phyloP scores from a whole-genome alignment of 2,329 filamentous ascomycete genomes.

The Botrytis medusae region DNA sequence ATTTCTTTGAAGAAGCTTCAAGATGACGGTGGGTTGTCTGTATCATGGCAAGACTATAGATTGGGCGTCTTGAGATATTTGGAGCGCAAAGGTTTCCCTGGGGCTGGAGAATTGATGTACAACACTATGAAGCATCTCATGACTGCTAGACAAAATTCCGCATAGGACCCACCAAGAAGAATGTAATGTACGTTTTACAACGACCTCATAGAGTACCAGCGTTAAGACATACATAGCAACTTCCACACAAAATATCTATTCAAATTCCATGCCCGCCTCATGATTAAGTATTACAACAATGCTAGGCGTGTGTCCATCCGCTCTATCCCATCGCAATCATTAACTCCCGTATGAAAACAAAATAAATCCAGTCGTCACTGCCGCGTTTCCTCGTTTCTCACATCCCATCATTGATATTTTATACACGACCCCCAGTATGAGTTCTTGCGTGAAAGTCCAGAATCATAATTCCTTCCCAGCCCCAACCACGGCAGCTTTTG shows the following conservation, averaged over 20 bases:
- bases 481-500: constrained; percentile 26
- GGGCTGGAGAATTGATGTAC: constrained; percentile 71
- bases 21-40: constrained; percentile 61
- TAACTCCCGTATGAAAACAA: constrained; percentile 13
- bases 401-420: constrained; percentile 15
- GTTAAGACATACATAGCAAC: neutral
- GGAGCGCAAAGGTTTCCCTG: constrained; percentile 61
- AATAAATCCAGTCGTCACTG: constrained; percentile 1
- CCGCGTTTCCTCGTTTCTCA: neutral
- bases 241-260: neutral
- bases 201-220: neutral
- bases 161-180: neutral
- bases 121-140: constrained; percentile 77
- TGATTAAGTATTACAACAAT: constrained; percentile 20
- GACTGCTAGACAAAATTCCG: constrained; percentile 34
- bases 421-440: constrained; percentile 11
- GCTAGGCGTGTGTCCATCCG: neutral
- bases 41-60: constrained; percentile 74
- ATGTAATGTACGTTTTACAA: neutral
- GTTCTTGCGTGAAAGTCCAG: neutral
- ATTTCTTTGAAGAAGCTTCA: constrained; percentile 62
- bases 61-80: constrained; percentile 69
- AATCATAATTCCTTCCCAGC: constrained; percentile 35
- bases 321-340: constrained; percentile 14
- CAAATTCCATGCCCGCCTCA: neutral